Percentiles rank a stretch among this genome's conserved stretches.
Evolutionary conservation across 169 alveolate genomes (phyloP).

Genomic region (Toxoplasma gondii): DNA sequence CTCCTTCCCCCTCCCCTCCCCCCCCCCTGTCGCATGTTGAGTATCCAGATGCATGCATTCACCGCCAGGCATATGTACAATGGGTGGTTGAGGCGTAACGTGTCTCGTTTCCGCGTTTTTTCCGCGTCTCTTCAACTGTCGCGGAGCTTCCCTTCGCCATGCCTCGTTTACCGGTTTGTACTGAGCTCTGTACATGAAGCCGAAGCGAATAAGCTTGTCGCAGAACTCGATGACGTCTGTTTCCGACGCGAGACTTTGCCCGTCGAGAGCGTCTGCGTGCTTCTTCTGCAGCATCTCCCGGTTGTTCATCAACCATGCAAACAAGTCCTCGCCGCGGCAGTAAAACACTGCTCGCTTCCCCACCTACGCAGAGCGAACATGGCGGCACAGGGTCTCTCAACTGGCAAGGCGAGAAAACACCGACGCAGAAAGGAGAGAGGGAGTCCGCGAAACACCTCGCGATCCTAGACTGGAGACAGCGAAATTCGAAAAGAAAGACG

Average conservation of each 20-base stretch:
- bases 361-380: background rate
- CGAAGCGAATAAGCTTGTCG: constrained; percentile 40
- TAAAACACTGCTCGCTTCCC: constrained; percentile 56
- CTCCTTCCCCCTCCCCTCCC: no score
- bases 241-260: background rate
- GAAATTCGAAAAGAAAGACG: no score
- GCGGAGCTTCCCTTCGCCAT: background rate
- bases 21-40: no score
- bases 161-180: constrained; percentile 37
- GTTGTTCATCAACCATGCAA: constrained; percentile 44
- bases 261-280: constrained; percentile 27
- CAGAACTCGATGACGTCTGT: constrained; percentile 22
- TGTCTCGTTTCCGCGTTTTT: no score
- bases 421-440: background rate
- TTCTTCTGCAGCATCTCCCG: constrained; percentile 43
- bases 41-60: no score
- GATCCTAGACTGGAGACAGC: background rate
- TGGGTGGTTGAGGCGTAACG: no score
- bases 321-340: constrained; percentile 46
- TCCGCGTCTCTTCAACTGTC: no score
- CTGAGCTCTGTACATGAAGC: constrained; percentile 50
- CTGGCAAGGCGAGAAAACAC: constrained; percentile 18
- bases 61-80: no score
- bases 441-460: background rate
- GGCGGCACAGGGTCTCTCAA: background rate